Evolutionary conservation across 495 filamentous ascomycete species (phyloP), one percentile per base, ranked within the genome.

Genomic region (Lichina pygmaea): DNA sequence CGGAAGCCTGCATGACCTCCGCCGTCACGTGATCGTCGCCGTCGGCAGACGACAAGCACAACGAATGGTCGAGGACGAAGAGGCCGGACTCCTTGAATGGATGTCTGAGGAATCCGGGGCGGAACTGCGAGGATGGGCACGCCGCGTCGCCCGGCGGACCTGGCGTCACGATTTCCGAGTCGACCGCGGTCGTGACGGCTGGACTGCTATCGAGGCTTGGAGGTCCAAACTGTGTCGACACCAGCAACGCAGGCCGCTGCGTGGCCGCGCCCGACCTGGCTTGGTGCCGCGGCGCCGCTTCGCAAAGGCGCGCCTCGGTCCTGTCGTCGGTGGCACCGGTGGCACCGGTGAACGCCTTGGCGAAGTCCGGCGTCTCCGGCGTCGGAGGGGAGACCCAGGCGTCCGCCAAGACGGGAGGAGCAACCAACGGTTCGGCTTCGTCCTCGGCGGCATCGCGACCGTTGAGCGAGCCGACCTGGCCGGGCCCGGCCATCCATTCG

Each of bases 401-500:
- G 13, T 11, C 36, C 11, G 36, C 36, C 36, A 39, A 5, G 2
- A 39, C 6, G 36, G 36, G 11, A 3, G 36, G 36, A 11, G 5
- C 36, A 15, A 15, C 11, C 11, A 2, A 11, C 11, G 36, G 5
- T 6, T 11, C 36, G 36, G 10, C 36, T 39, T 15, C 36, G 11
- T 11, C 10, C 2, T 15, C 11, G 36, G 2, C 36, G 11, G 36
- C 13, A 11, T 11, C 36, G 10, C 42, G 42, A 33, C 10, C 11
- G 15, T 43, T 2, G 6, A 11, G 16, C 16, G 11, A 17, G 10
- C 11, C 3, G 42, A 6, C 10, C 16, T 43, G 16, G 16, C 16
- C 31, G 38, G 38, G 15, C 38, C 38, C 15, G 12, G 3, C 15
- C 10, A 5, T 16, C 84, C 84, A 93, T 48, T 89, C 78, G 50